phyloP scores from a whole-genome alignment of 2,329 filamentous ascomycete genomes.

The Botrytis galanthina region DNA sequence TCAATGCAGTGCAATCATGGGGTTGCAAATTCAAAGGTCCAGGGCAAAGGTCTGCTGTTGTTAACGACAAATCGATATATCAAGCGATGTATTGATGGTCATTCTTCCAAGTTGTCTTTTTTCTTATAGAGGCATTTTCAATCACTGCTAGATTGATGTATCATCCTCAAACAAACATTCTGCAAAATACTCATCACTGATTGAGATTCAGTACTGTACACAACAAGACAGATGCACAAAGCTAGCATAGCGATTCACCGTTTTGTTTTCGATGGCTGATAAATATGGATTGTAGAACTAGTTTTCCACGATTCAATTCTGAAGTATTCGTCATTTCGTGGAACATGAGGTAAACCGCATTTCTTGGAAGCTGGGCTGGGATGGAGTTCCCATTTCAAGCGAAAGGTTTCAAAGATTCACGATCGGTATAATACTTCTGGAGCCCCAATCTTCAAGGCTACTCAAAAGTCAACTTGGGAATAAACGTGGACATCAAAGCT shows the following conservation, averaged over 20 bases:
- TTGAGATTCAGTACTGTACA: neutral
- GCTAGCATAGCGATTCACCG: neutral
- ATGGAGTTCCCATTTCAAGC: neutral
- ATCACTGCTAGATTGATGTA: neutral
- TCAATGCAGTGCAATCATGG: neutral
- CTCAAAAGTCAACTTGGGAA: neutral
- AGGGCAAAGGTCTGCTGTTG: neutral
- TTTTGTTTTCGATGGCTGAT: neutral
- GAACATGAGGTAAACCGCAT: neutral
- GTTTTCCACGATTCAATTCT: neutral
- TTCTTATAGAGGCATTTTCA: neutral
- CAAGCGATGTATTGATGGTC: neutral
- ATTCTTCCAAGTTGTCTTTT: neutral
- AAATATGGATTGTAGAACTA: neutral
- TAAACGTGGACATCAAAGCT: neutral
- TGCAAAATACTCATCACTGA: neutral
- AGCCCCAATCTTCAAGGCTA: neutral
- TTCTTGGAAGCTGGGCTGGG: neutral
- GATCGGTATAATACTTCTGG: neutral
- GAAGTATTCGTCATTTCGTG: neutral
- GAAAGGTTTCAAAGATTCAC: neutral
- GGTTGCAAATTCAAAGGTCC: neutral
- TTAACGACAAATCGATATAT: neutral
- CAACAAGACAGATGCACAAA: neutral
- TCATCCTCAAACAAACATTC: neutral